A percentile compares a stretch with the other conserved stretches of the same genome.
These are phyloP conservation scores for Ligustrum vulgare DNA, from an alignment of 257 asterid species.

Conservation along the genomic window DNA sequence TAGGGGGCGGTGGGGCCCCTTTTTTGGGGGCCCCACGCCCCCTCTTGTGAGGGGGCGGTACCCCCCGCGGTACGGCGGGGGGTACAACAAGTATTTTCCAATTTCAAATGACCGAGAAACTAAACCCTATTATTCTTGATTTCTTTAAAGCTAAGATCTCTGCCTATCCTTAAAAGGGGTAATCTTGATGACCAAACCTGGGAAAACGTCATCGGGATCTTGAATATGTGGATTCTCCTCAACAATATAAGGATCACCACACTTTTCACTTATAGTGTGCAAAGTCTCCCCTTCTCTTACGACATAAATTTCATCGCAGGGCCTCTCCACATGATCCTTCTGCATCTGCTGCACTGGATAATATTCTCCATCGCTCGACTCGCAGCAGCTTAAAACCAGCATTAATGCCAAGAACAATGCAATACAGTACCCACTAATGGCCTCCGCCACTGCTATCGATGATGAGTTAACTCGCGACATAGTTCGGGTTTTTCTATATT, in stretches of 20 bases:
- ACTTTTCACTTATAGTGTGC: constrained; percentile 70
- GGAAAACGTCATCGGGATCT: constrained; percentile 86
- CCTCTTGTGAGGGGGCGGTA: no score
- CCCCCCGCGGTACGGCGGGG: no score
- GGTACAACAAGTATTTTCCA: no score
- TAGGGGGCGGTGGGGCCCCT: no score
- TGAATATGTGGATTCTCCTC: constrained; percentile 91
- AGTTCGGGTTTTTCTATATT: background rate
- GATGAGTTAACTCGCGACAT: constrained; percentile 43
- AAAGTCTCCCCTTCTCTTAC: constrained; percentile 81
- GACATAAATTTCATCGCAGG: constrained; percentile 76
- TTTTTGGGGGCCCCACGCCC: no score
- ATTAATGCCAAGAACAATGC: constrained; percentile 48
- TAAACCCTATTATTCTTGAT: background rate
- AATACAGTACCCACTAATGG: constrained; percentile 52
- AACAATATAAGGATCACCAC: constrained; percentile 79
- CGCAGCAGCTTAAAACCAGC: constrained; percentile 64
- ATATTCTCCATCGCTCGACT: constrained; percentile 38
- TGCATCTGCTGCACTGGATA: background rate
- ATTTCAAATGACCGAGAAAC: background rate
- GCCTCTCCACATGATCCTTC: constrained; percentile 11
- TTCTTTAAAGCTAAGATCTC: background rate
- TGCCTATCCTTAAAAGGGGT: constrained; percentile 46
- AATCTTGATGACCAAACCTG: constrained; percentile 77
- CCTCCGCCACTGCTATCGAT: constrained; percentile 42